phyloP scores from a whole-genome alignment of 345 rosid genomes.

The Raphanus sativus region DNA sequence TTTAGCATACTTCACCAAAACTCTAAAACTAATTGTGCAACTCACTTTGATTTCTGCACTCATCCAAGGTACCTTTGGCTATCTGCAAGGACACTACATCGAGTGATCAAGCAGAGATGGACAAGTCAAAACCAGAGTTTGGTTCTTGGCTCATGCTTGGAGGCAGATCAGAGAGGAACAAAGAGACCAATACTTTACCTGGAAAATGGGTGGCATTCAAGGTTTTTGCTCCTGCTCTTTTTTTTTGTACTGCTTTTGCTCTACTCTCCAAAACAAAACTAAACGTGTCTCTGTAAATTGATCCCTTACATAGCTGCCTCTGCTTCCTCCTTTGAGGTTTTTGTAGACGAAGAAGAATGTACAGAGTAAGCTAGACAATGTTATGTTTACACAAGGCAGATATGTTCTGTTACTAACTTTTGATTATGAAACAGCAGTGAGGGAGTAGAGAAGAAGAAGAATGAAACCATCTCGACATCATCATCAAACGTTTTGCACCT shows the following conservation, averaged over 20 bases:
- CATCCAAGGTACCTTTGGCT: conserved; percentile 49
- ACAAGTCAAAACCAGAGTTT: conserved; percentile 47
- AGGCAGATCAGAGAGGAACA: conserved; percentile 76
- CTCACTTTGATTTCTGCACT: conserved; percentile 32
- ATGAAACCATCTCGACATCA: conserved; percentile 26
- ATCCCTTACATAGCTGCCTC: neutral
- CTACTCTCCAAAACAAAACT: too few species aligned
- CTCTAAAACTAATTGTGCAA: neutral
- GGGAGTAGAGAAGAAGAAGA: conserved; percentile 6
- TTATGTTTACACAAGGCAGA: neutral
- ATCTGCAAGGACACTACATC: conserved; percentile 46
- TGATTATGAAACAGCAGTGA: conserved; percentile 25
- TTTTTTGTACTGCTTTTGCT: too few species aligned
- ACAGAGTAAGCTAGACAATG: conserved; percentile 48
- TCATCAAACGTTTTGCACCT: conserved; percentile 29
- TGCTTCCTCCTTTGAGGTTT: conserved; percentile 65
- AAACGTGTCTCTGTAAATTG: too few species aligned
- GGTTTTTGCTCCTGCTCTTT: conserved; percentile 43
- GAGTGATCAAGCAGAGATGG: conserved; percentile 44
- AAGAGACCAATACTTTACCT: conserved; percentile 77
- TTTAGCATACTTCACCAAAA: neutral
- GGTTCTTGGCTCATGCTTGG: conserved; percentile 71
- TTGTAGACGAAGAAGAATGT: conserved; percentile 76
- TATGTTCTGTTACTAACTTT: neutral
- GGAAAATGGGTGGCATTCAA: conserved; percentile 75